Evolutionary conservation across 345 rosid genomes (phyloP), one percentile per base, ranked within the genome.

Genomic region (Salix dunnii): DNA sequence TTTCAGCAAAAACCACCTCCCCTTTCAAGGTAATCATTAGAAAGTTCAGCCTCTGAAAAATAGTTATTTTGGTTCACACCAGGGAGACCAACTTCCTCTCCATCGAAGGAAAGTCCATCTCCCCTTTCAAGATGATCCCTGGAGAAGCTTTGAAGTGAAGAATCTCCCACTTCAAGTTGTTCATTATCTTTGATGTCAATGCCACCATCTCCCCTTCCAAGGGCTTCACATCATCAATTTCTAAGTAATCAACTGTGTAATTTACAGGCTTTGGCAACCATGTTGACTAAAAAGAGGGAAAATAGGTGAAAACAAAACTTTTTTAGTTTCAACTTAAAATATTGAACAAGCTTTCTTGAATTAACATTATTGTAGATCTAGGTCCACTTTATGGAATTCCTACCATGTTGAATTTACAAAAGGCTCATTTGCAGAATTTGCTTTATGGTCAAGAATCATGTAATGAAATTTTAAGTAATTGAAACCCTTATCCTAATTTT

Each of bases 1-100:
- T 82, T 82, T 89, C 96, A 28, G 76, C 93, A 93, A 82, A 91
- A 93, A 49, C 97, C 97, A 0, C 94, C 94, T 72, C 97, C 99
- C 7, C 76, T 70, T 78, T 65, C 73, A 68, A 79, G 83, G 83
- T 89, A 87, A 77, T 85, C 90, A 70, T 78, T 71, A 18, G 82
- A 78, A 51, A 58, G 49, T 82, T 78, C 77, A 21, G 68, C 79
- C 74, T 76, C 82, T 61, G 71, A 16, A 61, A 73, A 71, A 81
- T 80, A 84, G 36, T 27, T 68, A 63, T 66, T 70, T 64, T 23
- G 74, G 75, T 79, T 75, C 53, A 21, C 73, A 69, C 46, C 78
- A 46, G 74, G 75, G 38, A 74, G 73, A 77, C 76, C 85, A 69
- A 3, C 74, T 74, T 85, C 90, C 23, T 51, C 89, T 68, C 89